These are phyloP conservation scores for Rhynchospora tenuis DNA, from an alignment of 176 grass and related monocot species.

Conservation along the genomic window DNA sequence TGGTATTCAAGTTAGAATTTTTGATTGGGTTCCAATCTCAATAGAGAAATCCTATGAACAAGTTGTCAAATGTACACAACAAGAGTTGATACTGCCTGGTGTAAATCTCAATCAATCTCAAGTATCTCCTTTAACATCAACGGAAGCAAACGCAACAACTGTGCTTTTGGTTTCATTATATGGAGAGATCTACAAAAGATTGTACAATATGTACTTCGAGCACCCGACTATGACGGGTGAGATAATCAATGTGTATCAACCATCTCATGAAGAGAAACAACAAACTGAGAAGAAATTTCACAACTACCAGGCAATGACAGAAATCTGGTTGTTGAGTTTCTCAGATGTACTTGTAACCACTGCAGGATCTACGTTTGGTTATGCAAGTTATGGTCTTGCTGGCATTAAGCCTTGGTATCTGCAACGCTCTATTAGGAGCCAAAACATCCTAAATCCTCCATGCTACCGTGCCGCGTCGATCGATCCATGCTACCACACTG, in stretches of 20 bases:
- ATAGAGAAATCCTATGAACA: too few species aligned
- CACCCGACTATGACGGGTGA: background rate
- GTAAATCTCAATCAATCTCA: background rate
- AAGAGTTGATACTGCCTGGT: constrained; percentile 45
- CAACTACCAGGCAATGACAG: too few species aligned
- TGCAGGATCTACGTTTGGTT: constrained; percentile 46
- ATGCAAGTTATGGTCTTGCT: constrained; percentile 43
- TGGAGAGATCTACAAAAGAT: constrained; percentile 43
- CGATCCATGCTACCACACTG: too few species aligned
- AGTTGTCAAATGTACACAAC: too few species aligned
- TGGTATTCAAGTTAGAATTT: too few species aligned
- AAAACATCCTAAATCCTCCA: constrained; percentile 19
- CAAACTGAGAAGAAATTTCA: too few species aligned
- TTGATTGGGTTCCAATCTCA: too few species aligned
- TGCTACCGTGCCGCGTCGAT: constrained; percentile 28
- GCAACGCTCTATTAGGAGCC: background rate
- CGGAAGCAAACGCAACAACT: constrained; percentile 17
- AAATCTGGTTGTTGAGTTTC: constrained; percentile 60
- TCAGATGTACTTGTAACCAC: constrained; percentile 31
- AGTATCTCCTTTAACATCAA: background rate
- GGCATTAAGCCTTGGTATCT: constrained; percentile 51
- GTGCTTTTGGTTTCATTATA: constrained; percentile 46
- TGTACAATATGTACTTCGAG: constrained; percentile 40
- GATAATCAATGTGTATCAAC: too few species aligned
- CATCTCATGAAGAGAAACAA: too few species aligned